Evolutionary conservation across 2,329 filamentous ascomycete species (phyloP).

Genomic region (Fusarium guadeloupense): DNA sequence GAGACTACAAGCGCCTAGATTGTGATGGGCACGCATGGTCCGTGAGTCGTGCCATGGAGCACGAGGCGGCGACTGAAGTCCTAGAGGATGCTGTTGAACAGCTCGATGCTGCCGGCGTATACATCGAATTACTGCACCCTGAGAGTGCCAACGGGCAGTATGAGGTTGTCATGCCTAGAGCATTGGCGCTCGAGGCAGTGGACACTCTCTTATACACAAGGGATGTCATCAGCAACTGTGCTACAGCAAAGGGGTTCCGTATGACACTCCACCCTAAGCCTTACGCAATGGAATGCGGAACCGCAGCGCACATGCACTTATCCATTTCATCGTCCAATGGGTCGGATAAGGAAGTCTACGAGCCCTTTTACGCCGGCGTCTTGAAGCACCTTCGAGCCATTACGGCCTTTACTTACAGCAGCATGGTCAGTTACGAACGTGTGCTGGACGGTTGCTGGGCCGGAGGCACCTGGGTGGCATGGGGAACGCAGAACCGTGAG

Average conservation of each 20-base stretch:
- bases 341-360: slow-evolving; percentile 57
- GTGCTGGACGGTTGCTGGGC: slow-evolving; percentile 77
- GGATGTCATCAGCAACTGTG: slow-evolving; percentile 73
- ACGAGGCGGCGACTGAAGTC: slow-evolving; percentile 63
- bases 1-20: slow-evolving; percentile 56
- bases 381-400: slow-evolving; percentile 72
- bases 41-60: slow-evolving; percentile 69
- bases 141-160: slow-evolving; percentile 80
- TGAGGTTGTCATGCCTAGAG: slow-evolving; percentile 75
- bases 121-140: slow-evolving; percentile 77
- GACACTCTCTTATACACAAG: slow-evolving; percentile 77
- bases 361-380: slow-evolving; percentile 77
- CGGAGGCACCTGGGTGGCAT: slow-evolving; percentile 80
- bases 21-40: slow-evolving; percentile 77
- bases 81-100: slow-evolving; percentile 71
- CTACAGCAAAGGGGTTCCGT: slow-evolving; percentile 68
- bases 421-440: slow-evolving; percentile 73
- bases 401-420: slow-evolving; percentile 74
- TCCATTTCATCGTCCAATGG: slow-evolving; percentile 64
- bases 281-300: slow-evolving; percentile 65
- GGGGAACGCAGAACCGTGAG: slow-evolving; percentile 85
- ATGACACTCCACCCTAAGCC: slow-evolving; percentile 81
- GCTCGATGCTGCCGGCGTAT: slow-evolving; percentile 69
- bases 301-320: slow-evolving; percentile 75
- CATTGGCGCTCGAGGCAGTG: slow-evolving; percentile 71